Evolutionary conservation across 495 filamentous ascomycete species (phyloP), one percentile per base, ranked within the genome.

Genomic region (Letharia columbiana): DNA sequence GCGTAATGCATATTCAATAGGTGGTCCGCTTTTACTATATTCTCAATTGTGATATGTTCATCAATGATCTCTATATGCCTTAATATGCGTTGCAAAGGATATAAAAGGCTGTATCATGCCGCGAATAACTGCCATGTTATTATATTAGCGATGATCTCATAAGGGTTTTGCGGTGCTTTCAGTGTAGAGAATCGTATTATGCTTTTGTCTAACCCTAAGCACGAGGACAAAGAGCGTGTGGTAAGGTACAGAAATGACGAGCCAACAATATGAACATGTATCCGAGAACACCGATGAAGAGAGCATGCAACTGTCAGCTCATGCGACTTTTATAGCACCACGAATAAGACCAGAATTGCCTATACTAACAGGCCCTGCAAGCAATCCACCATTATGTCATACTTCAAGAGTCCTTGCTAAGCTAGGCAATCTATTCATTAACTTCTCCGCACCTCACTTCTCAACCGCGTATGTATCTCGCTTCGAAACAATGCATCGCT

Each of bases 401-500:
- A n/a, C 44, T 59, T 65, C 54, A 60, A 62, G 35, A 61, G 59
- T 61, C 64, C 64, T 61, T 61, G 58, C 64, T 61, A 61, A 66
- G 58, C 58, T 68, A 50, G 44, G 42, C 47, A 63, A 64, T 69
- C 65, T 64, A 69, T 67, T 66, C 60, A 37, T 45, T 41, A 61
- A 56, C 44, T 57, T 57, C 47, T 23, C 62, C 10, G 20, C 49
- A 50, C 37, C 58, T 37, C 58, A 49, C 58, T 17, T 41, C 31
- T 62, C 28, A 17, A 58, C 57, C 49, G 31, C 58, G 8, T 61
- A 65, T 60, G 56, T 50, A 65, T 56, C 54, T 66, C 35, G 58
- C 28, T 62, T 41, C 35, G 37, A 65, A 62, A 68, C 59, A 62
- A 59, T 65, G 63, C 63, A 61, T 65, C 40, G 41, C 58, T 54